Percentiles rank a stretch among this genome's conserved stretches.
phyloP scores from a whole-genome alignment of 768 basidiomycete genomes.

The Porpolomopsis calyptriformis region DNA sequence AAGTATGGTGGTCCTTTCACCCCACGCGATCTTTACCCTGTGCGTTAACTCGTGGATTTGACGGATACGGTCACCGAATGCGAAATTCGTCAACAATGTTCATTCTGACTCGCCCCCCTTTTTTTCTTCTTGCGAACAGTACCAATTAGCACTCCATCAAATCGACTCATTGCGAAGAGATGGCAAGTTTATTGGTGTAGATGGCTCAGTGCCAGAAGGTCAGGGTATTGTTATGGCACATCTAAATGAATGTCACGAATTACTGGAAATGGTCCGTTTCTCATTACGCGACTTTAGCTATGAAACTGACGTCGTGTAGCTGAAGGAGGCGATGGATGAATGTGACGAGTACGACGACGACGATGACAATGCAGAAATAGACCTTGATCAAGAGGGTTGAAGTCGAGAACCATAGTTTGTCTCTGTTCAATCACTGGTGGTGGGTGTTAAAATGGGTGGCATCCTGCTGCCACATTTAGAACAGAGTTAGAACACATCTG shows the following conservation, averaged over 20 bases:
- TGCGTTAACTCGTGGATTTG: slow-evolving; percentile 28
- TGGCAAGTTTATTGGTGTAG: slow-evolving; percentile 83
- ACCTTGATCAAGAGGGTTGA: slow-evolving; percentile 16
- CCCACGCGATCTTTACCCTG: slow-evolving; percentile 87
- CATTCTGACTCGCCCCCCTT: too few relatives aligned
- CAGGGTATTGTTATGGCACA: slow-evolving; percentile 96
- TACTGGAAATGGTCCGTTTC: slow-evolving; percentile 76
- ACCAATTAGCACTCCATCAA: slow-evolving; percentile 90
- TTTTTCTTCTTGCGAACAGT: slow-evolving; percentile 43
- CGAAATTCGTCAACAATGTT: not conserved
- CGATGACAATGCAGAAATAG: slow-evolving; percentile 39
- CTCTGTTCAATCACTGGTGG: too few relatives aligned
- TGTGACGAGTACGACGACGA: slow-evolving; percentile 47
- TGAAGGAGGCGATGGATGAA: slow-evolving; percentile 79
- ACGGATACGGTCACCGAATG: too few relatives aligned
- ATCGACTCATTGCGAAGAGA: slow-evolving; percentile 90
- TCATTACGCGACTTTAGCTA: not conserved
- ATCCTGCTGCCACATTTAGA: too few relatives aligned
- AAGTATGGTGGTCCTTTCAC: slow-evolving; percentile 93
- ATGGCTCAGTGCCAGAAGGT: slow-evolving; percentile 87
- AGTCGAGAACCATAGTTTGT: too few relatives aligned
- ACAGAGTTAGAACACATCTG: too few relatives aligned
- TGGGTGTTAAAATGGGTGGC: too few relatives aligned
- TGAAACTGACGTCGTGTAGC: slow-evolving; percentile 25
- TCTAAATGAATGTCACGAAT: slow-evolving; percentile 90